A percentile compares a stretch with the other conserved stretches of the same genome.
Evolutionary conservation across 1,139 yeast genomes (phyloP).

Genomic region (Meyerozyma carpophila): DNA sequence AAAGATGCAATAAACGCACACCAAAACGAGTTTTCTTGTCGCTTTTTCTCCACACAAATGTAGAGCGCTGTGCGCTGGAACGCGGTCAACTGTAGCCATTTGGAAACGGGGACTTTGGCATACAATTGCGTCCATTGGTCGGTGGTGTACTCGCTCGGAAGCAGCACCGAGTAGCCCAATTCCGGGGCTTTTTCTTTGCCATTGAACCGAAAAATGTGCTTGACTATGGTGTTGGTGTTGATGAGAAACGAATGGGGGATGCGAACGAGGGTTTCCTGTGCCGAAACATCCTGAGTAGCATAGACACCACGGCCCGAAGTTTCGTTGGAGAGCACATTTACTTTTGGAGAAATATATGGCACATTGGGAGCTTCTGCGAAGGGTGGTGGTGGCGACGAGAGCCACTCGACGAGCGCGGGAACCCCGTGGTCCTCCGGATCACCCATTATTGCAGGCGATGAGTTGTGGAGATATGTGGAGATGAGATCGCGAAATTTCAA

Average conservation of each 20-base stretch:
- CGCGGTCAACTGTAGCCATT: constrained; percentile 32
- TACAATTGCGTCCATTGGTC: constrained; percentile 28
- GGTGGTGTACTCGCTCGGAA: constrained; percentile 6
- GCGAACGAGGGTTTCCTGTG: constrained; percentile 42
- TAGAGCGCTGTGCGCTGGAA: constrained; percentile 47
- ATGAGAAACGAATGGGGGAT: constrained; percentile 58
- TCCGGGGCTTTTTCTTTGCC: constrained; percentile 14
- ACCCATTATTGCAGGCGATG: not conserved
- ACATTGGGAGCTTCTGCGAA: not conserved
- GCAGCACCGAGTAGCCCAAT: constrained; percentile 17
- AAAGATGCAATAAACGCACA: constrained; percentile 55
- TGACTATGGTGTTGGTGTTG: constrained; percentile 52
- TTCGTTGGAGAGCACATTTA: constrained; percentile 20
- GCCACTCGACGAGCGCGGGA: not conserved
- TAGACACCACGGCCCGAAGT: constrained; percentile 64
- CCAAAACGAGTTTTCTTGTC: constrained; percentile 50
- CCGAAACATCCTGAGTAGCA: constrained; percentile 27
- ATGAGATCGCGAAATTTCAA: not conserved
- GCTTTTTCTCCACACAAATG: constrained; percentile 39
- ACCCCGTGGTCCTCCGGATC: not conserved
- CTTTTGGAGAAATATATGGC: constrained; percentile 25
- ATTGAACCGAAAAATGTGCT: constrained; percentile 27
- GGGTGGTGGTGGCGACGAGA: not conserved
- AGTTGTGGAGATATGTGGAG: not conserved
- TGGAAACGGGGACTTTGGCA: constrained; percentile 18